Conservation (phyloP, 176 grass and related monocot species). For the Zoysia pacifica region DNA sequence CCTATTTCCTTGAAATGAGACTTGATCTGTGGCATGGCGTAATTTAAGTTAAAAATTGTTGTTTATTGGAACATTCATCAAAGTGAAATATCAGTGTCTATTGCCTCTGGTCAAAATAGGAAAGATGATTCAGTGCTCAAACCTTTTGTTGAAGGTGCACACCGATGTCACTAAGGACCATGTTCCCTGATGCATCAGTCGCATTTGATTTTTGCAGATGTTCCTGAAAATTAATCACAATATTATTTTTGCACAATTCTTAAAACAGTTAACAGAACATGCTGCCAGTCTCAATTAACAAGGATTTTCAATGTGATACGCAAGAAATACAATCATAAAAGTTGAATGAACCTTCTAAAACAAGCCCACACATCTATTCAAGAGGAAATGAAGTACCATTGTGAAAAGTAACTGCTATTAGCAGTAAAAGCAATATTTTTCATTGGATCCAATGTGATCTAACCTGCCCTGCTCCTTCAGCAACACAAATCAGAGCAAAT, state of each 20-base stretch:
- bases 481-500: conserved; percentile 84
- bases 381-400: background rate
- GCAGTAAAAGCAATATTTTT: background rate
- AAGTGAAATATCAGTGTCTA: background rate
- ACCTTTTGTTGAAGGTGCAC: conserved; percentile 94
- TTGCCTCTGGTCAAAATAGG: background rate
- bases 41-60: conserved; percentile 17
- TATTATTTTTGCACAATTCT: conserved; percentile 8
- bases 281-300: background rate
- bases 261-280: background rate
- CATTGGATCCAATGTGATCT: conserved; percentile 24
- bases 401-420: background rate
- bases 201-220: conserved; percentile 71
- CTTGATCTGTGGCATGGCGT: conserved; percentile 69
- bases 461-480: conserved; percentile 99
- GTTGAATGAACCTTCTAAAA: background rate
- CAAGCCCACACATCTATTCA: background rate
- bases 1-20: conserved; percentile 78
- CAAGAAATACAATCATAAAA: background rate
- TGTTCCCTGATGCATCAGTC: conserved; percentile 91
- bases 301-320: background rate
- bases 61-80: background rate
- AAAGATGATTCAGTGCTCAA: conserved; percentile 23
- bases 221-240: conserved; percentile 57
- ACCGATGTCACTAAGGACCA: conserved; percentile 82